Evolutionary conservation across 2,329 filamentous ascomycete species (phyloP).

Genomic region (Exophiala mesophila): DNA sequence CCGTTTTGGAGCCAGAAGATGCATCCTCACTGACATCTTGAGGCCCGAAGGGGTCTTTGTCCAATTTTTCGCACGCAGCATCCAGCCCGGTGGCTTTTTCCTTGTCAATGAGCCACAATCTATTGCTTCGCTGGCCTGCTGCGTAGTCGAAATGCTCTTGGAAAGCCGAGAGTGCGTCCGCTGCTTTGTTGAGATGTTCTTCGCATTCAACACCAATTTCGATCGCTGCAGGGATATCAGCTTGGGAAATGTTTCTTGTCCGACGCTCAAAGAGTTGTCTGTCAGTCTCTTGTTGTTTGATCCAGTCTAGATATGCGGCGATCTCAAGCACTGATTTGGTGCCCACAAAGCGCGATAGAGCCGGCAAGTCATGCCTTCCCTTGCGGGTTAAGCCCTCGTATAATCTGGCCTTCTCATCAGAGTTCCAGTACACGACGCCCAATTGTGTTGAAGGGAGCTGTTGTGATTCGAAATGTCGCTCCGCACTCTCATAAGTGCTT

Average conservation of each 20-base stretch:
- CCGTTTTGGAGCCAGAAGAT: constrained; percentile 2
- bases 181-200: constrained; percentile 61
- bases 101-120: constrained; percentile 57
- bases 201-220: constrained; percentile 67
- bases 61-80: constrained; percentile 5
- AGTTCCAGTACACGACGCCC: constrained; percentile 66
- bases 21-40: constrained; percentile 4
- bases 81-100: constrained; percentile 19
- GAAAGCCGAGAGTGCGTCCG: constrained; percentile 59
- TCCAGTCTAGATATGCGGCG: constrained; percentile 60
- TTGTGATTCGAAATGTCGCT: constrained; percentile 25
- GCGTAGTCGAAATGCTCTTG: constrained; percentile 61
- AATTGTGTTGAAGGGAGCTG: constrained; percentile 46
- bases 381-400: constrained; percentile 62
- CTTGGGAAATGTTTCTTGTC: constrained; percentile 40
- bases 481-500: constrained; percentile 45
- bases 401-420: constrained; percentile 64
- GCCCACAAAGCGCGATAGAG: constrained; percentile 58
- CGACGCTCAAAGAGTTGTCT: constrained; percentile 35
- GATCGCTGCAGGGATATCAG: constrained; percentile 64
- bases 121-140: constrained; percentile 48
- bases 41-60: too few species aligned
- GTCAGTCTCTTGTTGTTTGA: constrained; percentile 49
- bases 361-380: constrained; percentile 57
- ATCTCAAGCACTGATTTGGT: constrained; percentile 74